A percentile compares a stretch with the other conserved stretches of the same genome.
Evolutionary conservation across 257 asterid genomes (phyloP).

Genomic region (Solanum sparsipilum): DNA sequence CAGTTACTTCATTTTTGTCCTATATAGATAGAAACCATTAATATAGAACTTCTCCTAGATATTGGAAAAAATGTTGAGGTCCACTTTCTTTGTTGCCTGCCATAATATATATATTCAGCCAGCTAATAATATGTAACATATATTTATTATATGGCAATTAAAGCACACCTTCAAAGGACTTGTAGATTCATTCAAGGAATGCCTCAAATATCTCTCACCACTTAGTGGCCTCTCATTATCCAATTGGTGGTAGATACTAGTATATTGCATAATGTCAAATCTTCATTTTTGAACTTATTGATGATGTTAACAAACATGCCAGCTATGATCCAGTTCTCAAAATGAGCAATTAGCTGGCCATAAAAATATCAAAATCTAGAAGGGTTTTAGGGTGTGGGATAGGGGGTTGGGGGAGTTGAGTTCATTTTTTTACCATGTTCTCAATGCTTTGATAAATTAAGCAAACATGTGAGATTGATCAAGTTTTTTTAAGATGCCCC

Average conservation of each 20-base stretch:
- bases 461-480: neutral
- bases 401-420: neutral
- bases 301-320: constrained; percentile 8
- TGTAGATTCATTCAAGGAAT: neutral
- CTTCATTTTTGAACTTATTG: neutral
- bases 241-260: neutral
- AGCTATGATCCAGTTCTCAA: constrained; percentile 5
- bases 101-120: neutral
- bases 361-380: neutral
- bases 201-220: neutral
- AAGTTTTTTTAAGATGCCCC: neutral
- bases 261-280: neutral
- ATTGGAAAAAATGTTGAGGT: neutral
- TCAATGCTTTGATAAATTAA: neutral
- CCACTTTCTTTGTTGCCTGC: neutral
- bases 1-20: neutral
- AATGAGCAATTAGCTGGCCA: neutral
- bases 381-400: neutral
- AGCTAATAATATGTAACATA: neutral
- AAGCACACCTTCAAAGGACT: neutral
- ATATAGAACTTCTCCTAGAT: neutral
- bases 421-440: neutral
- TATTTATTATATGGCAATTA: neutral
- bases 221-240: constrained; percentile 2
- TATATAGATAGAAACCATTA: neutral